Base-by-base conservation (phyloP, 495 filamentous ascomycete genomes). In the Daldinia decipiens region DNA sequence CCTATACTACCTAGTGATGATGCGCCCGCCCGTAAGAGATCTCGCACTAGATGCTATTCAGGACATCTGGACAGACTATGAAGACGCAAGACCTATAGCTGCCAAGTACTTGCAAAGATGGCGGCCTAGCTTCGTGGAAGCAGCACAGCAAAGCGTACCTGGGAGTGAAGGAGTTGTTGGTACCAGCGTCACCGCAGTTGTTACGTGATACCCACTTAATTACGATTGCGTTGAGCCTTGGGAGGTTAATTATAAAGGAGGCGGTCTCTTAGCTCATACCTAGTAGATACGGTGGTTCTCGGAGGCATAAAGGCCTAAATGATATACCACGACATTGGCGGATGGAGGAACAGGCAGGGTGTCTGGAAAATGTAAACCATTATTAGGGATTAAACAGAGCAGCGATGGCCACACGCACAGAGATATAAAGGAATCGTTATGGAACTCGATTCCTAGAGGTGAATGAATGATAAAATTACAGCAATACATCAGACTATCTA, bases 21-120 rank as follows among this genome's bases (percentile, higher is more conserved):
- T 95, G 80, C 85, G 92, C 61, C 93, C 93, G 27, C 95, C 95
- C 1, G 92, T 90, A 0, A 87, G 90, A 71, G 89, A 94, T 53
- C 86, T 93, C 63, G 92, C 90, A 62, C 79, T 99, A 24, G 92
- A 97, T 75, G 88, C 89, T 0, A 79, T 98, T 21, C 91, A 94
- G 75, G 92, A 93, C 69, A 88, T 98, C 43, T 98, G 95, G 88
- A 84, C 86, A 54, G 93, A 90, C 51, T 92, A 91, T 51, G 84
- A 87, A 73, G 85, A 88, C 55, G 82, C 85, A 7, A 80, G 84
- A 32, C 82, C 85, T 0, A 78, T 86, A 66, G 83, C 85, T 7
- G 80, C 78, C 5, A 88, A 87, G 68, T 87, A 85, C 57, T 76
- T 88, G 5, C 72, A 79, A 45, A 85, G 83, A 74, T 87, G 82